phyloP scores from a whole-genome alignment of 2,329 filamentous ascomycete species.

The Penicillium hesseltinei region DNA sequence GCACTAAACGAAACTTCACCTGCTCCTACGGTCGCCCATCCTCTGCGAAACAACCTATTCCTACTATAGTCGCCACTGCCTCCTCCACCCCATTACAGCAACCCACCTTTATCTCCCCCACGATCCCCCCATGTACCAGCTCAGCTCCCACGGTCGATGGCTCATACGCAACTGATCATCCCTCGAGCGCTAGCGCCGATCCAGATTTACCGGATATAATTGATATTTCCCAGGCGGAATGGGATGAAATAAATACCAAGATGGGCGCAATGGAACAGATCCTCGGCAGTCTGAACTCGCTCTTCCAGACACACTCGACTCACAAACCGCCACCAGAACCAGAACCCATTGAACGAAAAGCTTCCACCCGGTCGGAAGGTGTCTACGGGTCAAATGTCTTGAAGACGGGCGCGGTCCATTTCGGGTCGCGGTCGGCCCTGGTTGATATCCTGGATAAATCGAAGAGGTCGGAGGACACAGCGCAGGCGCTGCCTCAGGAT shows the following conservation, averaged over 20 bases:
- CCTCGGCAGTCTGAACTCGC: constrained; percentile 30
- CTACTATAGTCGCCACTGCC: constrained; percentile 12
- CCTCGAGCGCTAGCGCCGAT: constrained; percentile 18
- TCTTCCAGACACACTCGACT: constrained; percentile 30
- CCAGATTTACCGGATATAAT: constrained; percentile 28
- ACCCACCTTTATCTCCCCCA: constrained; percentile 16
- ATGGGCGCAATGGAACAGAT: constrained; percentile 38
- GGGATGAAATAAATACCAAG: constrained; percentile 38
- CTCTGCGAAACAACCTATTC: constrained; percentile 16
- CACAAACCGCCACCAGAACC: constrained; percentile 17
- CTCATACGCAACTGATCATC: constrained; percentile 21
- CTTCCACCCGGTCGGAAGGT: constrained; percentile 24
- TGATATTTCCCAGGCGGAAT: constrained; percentile 33
- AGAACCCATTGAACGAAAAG: constrained; percentile 12
- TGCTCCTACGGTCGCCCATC: constrained; percentile 38
- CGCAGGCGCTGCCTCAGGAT: constrained; percentile 55
- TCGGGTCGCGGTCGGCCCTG: constrained; percentile 58
- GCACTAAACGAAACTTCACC: constrained; percentile 42
- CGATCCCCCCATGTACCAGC: constrained; percentile 12
- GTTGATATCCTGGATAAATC: constrained; percentile 56
- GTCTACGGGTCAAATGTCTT: constrained; percentile 32
- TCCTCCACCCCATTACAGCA: constrained; percentile 17
- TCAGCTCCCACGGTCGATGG: constrained; percentile 17
- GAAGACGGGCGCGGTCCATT: constrained; percentile 55
- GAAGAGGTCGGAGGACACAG: constrained; percentile 35